Conservation (phyloP, 495 filamentous ascomycete species). For the Podospora bellae-mahoneyi region DNA sequence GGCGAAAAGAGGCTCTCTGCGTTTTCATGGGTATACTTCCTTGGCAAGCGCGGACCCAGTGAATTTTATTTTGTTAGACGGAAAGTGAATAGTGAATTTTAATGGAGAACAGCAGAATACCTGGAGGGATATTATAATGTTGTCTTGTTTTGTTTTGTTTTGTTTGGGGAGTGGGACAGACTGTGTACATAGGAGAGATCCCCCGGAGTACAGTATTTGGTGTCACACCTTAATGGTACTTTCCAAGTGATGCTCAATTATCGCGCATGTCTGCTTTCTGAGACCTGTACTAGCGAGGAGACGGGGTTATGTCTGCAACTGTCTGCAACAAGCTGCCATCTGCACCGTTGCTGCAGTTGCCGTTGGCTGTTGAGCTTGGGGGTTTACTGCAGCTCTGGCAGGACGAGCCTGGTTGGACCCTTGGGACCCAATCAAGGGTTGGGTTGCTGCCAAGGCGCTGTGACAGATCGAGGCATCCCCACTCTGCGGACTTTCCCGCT, state of each 20-base stretch:
- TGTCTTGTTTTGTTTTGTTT: neutral
- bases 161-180: neutral
- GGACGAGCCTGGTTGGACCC: slow-evolving; percentile 12
- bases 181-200: neutral
- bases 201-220: neutral
- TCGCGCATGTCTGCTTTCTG: neutral
- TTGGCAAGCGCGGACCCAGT: slow-evolving; percentile 31
- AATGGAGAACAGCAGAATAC: slow-evolving; percentile 14
- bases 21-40: slow-evolving; percentile 28
- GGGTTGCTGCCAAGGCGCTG: slow-evolving; percentile 14
- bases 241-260: neutral
- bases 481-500: slow-evolving; percentile 21
- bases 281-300: neutral
- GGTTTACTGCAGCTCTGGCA: slow-evolving; percentile 2
- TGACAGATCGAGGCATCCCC: neutral
- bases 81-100: slow-evolving; percentile 36
- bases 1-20: slow-evolving; percentile 21
- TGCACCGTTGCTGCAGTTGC: slow-evolving; percentile 15
- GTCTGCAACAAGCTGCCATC: slow-evolving; percentile 1
- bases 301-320: neutral
- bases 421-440: slow-evolving; percentile 16
- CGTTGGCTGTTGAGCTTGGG: slow-evolving; percentile 16
- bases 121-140: neutral
- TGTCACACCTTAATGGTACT: neutral
- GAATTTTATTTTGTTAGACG: slow-evolving; percentile 32